phyloP scores from a whole-genome alignment of 768 basidiomycete genomes.

The Mycena metata region DNA sequence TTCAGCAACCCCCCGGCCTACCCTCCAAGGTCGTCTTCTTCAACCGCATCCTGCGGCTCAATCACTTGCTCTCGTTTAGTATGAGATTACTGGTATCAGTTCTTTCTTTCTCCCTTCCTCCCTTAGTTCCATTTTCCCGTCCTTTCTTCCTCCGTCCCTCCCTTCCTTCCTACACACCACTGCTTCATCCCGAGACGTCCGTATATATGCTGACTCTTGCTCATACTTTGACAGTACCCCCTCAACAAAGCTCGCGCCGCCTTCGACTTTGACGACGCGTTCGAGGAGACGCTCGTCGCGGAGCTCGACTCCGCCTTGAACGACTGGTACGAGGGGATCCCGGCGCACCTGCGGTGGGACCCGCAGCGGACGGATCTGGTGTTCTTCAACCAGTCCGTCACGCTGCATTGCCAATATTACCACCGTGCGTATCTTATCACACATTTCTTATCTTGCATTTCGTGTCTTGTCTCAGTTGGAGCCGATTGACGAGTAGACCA shows the following conservation, averaged over 20 bases:
- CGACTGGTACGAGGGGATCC: not conserved
- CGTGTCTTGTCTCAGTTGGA: too few relatives aligned
- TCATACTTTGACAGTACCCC: not conserved
- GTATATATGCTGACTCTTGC: too few relatives aligned
- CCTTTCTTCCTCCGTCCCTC: too few relatives aligned
- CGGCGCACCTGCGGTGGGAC: conserved; percentile 3
- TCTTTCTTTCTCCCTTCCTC: too few relatives aligned
- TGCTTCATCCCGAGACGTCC: too few relatives aligned
- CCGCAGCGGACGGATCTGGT: not conserved
- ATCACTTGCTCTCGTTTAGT: not conserved
- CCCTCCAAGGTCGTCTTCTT: not conserved
- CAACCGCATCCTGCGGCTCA: not conserved
- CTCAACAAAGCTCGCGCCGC: not conserved
- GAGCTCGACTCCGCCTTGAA: not conserved
- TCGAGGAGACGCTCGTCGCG: not conserved
- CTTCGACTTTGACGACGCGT: not conserved
- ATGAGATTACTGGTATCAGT: conserved; percentile 39
- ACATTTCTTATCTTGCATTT: too few relatives aligned
- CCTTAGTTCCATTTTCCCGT: too few relatives aligned
- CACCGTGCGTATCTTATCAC: too few relatives aligned
- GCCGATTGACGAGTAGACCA: too few relatives aligned
- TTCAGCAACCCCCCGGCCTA: not conserved
- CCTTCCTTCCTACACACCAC: too few relatives aligned
- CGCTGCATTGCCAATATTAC: not conserved
- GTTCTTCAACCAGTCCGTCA: conserved; percentile 5